A percentile compares a stretch with the other conserved stretches of the same genome.
These are phyloP conservation scores for Cyclotella atomus DNA, from an alignment of 108 stramenopile species.

Conservation along the genomic window DNA sequence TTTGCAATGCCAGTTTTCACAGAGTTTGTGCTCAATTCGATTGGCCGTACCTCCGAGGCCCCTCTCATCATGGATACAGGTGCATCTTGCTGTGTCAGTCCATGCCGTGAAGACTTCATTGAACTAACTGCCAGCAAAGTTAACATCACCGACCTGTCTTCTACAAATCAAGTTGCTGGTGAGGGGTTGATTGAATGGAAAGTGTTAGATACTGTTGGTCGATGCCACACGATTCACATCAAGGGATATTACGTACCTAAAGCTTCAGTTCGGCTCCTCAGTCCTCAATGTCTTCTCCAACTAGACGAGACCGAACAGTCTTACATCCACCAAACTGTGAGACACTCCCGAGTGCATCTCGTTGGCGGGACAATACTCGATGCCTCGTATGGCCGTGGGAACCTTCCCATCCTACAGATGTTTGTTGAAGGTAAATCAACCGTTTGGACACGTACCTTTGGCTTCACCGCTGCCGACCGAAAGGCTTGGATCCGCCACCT, in stretches of 20 bases:
- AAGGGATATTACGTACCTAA: background rate
- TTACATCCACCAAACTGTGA: too few species aligned
- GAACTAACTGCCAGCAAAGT: background rate
- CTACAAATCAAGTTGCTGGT: background rate
- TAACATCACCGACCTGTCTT: constrained; percentile 4
- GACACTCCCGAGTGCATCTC: background rate
- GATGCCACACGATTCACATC: background rate
- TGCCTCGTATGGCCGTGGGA: too few species aligned
- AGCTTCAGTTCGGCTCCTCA: background rate
- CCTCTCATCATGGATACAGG: background rate
- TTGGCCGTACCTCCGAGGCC: too few species aligned
- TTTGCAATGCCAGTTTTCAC: too few species aligned
- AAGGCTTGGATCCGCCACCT: background rate
- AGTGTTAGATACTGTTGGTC: background rate
- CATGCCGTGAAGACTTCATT: background rate
- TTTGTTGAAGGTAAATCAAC: too few species aligned
- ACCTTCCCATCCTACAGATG: too few species aligned
- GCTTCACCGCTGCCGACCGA: too few species aligned
- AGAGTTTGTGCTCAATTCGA: too few species aligned
- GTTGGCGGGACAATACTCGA: too few species aligned
- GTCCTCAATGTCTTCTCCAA: background rate
- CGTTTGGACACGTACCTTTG: background rate
- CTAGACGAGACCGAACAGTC: too few species aligned
- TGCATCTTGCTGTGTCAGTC: background rate
- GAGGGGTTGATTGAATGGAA: constrained; percentile 2